Evolutionary conservation across 2,329 filamentous ascomycete species (phyloP), one percentile per base, ranked within the genome.

Genomic region (Albophoma yamanashiensis): DNA sequence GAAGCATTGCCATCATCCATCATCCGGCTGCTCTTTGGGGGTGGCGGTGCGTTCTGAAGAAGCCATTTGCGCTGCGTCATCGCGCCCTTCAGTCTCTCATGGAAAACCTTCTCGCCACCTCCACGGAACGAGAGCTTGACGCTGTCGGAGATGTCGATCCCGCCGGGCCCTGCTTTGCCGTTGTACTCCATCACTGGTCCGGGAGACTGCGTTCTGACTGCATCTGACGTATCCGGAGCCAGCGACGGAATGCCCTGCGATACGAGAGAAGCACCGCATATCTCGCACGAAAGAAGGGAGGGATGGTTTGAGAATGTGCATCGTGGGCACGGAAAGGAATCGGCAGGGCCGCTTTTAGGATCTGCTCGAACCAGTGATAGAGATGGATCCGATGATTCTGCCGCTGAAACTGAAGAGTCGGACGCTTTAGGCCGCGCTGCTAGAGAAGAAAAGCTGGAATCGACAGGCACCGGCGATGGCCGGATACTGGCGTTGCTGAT

Each of bases 21-120:
- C 43, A 63, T 61, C 7, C 74, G 72, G 40, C 72, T 79, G 38
- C 83, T 82, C 63, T 82, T 88, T 0, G 94, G 94, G 22, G 94
- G 85, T 0, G 93, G 92, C 1, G 94, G 94, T 0, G 94, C 94
- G 68, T 89, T 88, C 60, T 94, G 89, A 0, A 97, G 80, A 3
- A 99, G 81, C 94, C 94, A 99, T 78, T 97, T 97, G 17, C 94
- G 85, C 72, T 99, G 94, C 2, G 92, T 87, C 73, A 97, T 83
- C 11, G 92, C 89, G 8, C 86, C 86, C 69, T 96, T 97, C 2
- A 99, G 79, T 56, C 92, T 83, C 67, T 97, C 94, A 65, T 89
- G 86, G 64, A 99, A 96, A 7, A 91, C 88, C 73, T 92, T 93
- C 62, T 92, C 93, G 0, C 94, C 94, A 2, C 93, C 92, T 40